Evolutionary conservation across 805 yeast genomes (phyloP).

Genomic region (Yamadazyma paraphyllophila): DNA sequence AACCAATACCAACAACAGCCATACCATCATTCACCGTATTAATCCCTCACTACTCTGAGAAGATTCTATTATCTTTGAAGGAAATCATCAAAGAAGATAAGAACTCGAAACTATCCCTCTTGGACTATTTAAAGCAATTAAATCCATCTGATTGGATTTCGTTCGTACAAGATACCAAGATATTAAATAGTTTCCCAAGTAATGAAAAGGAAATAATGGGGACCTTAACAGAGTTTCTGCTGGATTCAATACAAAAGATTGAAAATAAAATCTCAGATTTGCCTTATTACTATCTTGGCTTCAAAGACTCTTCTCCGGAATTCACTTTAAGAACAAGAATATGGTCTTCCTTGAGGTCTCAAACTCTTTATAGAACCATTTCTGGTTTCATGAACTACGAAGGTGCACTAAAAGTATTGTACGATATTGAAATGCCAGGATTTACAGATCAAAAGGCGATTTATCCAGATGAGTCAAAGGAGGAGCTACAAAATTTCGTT

Average conservation of each 20-base stretch:
- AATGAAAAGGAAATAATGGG: neutral
- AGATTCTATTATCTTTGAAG: slow-evolving; percentile 41
- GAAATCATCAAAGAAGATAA: slow-evolving; percentile 48
- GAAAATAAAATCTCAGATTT: slow-evolving; percentile 43
- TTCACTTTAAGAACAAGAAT: slow-evolving; percentile 69
- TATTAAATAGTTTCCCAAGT: slow-evolving; percentile 18
- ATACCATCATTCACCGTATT: slow-evolving; percentile 52
- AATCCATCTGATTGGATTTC: slow-evolving; percentile 77
- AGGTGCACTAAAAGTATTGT: slow-evolving; percentile 67
- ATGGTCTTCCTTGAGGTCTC: slow-evolving; percentile 85
- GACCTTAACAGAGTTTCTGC: neutral
- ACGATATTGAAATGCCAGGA: slow-evolving; percentile 63
- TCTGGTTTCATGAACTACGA: slow-evolving; percentile 82
- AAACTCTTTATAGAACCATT: slow-evolving; percentile 78
- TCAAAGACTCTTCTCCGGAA: slow-evolving; percentile 62
- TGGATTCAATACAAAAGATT: neutral
- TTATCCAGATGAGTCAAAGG: slow-evolving; percentile 16
- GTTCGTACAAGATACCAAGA: slow-evolving; percentile 74
- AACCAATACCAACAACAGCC: slow-evolving; percentile 46
- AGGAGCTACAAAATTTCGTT: slow-evolving; percentile 46
- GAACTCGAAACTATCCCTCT: slow-evolving; percentile 51
- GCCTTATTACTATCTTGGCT: slow-evolving; percentile 73
- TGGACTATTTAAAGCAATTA: slow-evolving; percentile 74
- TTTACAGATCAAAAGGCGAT: slow-evolving; percentile 10
- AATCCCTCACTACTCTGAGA: slow-evolving; percentile 53